These are phyloP conservation scores for Dalechampia spathulata DNA, from an alignment of 441 rosid genomes.

Conservation along the genomic window DNA sequence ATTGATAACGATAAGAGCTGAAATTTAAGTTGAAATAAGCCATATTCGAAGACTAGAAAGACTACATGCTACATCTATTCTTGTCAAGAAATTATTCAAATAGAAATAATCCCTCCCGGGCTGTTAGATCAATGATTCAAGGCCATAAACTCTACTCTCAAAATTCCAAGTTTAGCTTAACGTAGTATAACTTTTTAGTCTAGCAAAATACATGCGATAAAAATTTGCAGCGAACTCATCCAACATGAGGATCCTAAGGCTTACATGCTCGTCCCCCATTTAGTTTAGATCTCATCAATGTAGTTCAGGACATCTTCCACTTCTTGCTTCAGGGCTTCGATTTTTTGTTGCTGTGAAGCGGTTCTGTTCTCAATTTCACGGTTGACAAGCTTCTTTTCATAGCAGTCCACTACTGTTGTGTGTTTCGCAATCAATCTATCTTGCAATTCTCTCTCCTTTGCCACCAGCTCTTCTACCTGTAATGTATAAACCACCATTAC, in stretches of 20 bases:
- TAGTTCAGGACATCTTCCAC: slow-evolving; percentile 76
- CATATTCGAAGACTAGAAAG: no score
- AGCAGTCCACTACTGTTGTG: slow-evolving; percentile 61
- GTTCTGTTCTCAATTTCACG: slow-evolving; percentile 73
- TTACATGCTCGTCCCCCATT: neutral
- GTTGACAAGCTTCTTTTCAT: slow-evolving; percentile 59
- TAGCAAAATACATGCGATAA: neutral
- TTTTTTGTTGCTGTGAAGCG: slow-evolving; percentile 62
- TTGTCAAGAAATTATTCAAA: no score
- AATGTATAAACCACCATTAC: slow-evolving; percentile 13
- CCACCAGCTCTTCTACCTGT: slow-evolving; percentile 78
- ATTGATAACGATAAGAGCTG: no score
- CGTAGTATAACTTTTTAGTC: neutral
- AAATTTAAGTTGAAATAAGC: no score
- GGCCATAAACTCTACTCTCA: neutral
- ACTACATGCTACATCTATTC: no score
- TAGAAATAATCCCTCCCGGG: no score
- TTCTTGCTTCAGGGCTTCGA: slow-evolving; percentile 64
- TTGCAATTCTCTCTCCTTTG: slow-evolving; percentile 79
- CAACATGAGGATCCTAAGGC: neutral
- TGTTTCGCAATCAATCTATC: slow-evolving; percentile 79
- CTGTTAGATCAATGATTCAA: neutral
- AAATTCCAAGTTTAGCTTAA: neutral
- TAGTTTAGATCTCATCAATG: slow-evolving; percentile 41
- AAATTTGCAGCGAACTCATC: neutral